phyloP scores from a whole-genome alignment of 352 stramenopile species.

The Phytopythium sindhum region DNA sequence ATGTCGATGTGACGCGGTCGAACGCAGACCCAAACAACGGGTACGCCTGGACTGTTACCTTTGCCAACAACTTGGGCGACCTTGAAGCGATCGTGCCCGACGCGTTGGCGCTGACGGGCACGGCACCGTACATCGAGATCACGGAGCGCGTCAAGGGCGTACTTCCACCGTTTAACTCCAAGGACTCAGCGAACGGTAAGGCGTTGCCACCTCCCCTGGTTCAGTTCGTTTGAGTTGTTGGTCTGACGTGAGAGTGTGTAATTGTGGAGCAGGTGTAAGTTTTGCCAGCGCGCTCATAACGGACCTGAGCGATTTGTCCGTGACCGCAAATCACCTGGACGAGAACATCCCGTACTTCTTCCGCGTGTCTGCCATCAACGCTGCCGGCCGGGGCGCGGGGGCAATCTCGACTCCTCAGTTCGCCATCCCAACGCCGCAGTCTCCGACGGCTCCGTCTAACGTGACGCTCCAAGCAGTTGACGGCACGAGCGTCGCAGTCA shows the following conservation, averaged over 20 bases:
- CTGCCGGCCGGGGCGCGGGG: slow-evolving; percentile 60
- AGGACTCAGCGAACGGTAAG: slow-evolving; percentile 72
- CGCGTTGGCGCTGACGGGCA: slow-evolving; percentile 85
- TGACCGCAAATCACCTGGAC: slow-evolving; percentile 84
- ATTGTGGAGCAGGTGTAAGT: slow-evolving; percentile 45
- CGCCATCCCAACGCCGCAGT: slow-evolving; percentile 83
- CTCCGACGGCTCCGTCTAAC: slow-evolving; percentile 56
- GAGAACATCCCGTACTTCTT: slow-evolving; percentile 96
- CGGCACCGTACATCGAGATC: slow-evolving; percentile 77
- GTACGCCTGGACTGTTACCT: slow-evolving; percentile 92
- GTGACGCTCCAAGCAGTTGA: slow-evolving; percentile 83
- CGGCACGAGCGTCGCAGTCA: slow-evolving; percentile 81
- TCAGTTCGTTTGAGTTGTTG: background rate
- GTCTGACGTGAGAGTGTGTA: background rate
- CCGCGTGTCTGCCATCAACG: slow-evolving; percentile 91
- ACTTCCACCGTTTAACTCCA: slow-evolving; percentile 90
- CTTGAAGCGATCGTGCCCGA: slow-evolving; percentile 78
- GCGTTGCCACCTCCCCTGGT: background rate
- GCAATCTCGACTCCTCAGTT: slow-evolving; percentile 82
- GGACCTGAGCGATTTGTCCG: slow-evolving; percentile 81
- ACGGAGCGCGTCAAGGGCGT: slow-evolving; percentile 70
- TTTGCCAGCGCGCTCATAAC: slow-evolving; percentile 87
- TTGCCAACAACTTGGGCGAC: slow-evolving; percentile 89
- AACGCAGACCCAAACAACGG: slow-evolving; percentile 90
- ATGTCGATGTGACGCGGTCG: slow-evolving; percentile 82